Base-by-base conservation (phyloP, 306 rosid species). In the Prunus mume region DNA sequence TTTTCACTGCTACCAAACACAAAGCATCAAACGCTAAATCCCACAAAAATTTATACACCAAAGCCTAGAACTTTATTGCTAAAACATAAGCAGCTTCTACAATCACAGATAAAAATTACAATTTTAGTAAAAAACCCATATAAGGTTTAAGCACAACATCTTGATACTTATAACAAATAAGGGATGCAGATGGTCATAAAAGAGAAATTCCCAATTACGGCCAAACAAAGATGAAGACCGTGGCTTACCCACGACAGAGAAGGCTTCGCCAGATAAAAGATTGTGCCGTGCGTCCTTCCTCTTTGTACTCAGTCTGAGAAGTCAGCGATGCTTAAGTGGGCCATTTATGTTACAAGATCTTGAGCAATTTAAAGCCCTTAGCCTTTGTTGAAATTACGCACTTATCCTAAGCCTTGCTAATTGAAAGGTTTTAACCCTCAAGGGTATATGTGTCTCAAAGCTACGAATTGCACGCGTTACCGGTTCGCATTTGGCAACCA, bases 1-100 rank as follows among this genome's bases (percentile, higher is more conserved):
- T 83, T 65, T 41, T 22, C 80, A 68, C 97, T 86, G 78, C 79
- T 46, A 67, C 78, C 71, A 50, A 45, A 76, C 50, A 72, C 71
- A 71, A 72, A 64, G 24, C 65, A 34, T 67, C 60, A 45, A 56
- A 47, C 3, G 45, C 19, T 58, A 1, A 74, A 10, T 56, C 75
- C 78, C 82, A 88, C 25, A 71, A 78, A 77, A 68, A 28, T 25
- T 9, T 14, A 81, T 69, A 76, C 75, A 55, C 22, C 80, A 72
- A 82, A 79, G 62, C 73, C 78, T 61, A 12, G 38, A 43, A 34
- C 47, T 17, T 38, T 18, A 28, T 1, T 13, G 2, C 13, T 30
- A 3, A 30, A 30, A 28, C 25, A 64, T 51, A 71, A 41, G 55
- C 65, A 65, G 43, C 56, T 52, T 75, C 2, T 61, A 75, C 66